Evolutionary conservation across 1,139 yeast species (phyloP).

Genomic region (Suhomyces maxii): DNA sequence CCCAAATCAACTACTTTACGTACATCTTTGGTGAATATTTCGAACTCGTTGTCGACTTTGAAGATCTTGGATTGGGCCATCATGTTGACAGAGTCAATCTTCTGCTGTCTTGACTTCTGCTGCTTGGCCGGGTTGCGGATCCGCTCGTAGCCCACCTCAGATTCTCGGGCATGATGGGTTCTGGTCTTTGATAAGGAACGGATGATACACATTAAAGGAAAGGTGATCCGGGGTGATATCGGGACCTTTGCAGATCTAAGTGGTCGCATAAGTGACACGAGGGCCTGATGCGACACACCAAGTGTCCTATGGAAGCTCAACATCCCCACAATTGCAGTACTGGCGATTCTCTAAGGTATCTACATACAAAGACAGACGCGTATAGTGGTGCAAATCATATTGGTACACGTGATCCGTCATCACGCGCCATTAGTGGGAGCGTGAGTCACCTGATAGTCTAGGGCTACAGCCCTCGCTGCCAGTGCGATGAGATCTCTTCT

Average conservation of each 20-base stretch:
- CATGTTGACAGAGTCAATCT: slow-evolving; percentile 25
- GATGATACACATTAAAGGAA: not conserved
- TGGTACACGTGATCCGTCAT: not conserved
- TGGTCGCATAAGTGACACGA: too few species aligned
- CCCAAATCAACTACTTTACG: slow-evolving; percentile 53
- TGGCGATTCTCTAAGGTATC: too few species aligned
- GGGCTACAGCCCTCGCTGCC: not conserved
- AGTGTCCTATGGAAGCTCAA: too few species aligned
- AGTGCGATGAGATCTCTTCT: not conserved
- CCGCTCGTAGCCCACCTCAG: slow-evolving; percentile 10
- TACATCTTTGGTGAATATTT: slow-evolving; percentile 27
- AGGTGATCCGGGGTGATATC: not conserved
- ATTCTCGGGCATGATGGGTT: slow-evolving; percentile 7
- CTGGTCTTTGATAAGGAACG: not conserved
- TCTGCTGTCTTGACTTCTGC: slow-evolving; percentile 25
- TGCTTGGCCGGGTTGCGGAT: slow-evolving; percentile 10
- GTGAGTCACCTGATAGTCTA: not conserved
- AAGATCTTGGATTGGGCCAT: slow-evolving; percentile 27
- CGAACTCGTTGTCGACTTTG: slow-evolving; percentile 30
- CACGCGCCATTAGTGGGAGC: not conserved
- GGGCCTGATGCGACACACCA: too few species aligned
- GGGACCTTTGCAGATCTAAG: not conserved
- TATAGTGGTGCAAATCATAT: not conserved
- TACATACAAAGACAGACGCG: too few species aligned
- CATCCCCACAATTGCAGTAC: too few species aligned